Evolutionary conservation across 805 yeast genomes (phyloP), one percentile per base, ranked within the genome.

Genomic region (Myxozyma neotropica): DNA sequence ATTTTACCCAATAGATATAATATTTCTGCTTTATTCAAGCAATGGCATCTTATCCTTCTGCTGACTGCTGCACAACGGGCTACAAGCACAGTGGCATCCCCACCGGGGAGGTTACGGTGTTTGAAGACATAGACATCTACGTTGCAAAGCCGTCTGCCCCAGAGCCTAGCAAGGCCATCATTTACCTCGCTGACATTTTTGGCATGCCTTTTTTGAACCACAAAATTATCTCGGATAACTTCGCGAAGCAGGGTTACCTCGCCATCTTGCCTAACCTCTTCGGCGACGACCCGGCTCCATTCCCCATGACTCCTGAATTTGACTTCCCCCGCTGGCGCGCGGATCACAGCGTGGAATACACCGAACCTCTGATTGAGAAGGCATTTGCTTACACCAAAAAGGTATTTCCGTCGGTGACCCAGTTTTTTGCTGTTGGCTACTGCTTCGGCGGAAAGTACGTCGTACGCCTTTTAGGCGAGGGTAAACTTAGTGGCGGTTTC

Each of bases 371-470:
- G 33, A 77, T 82, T 35, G 78, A 77, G n/a, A 72, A 69, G 1
- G 85, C 80, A 68, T 67, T 86, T 59, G 61, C 68, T 1, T 63
- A 66, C 3, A 71, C 84, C 46, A 66, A 71, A 23, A 79, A 77
- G 50, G 68, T 71, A 38, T 72, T 71, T 3, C 77, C 78, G 4
- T 71, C 73, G 36, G 80, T 77, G 60, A 57, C 82, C 17, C 82
- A 80, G 58, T 39, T 53, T 26, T 61, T 61, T 51, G 80, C 82
- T 15, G 74, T 86, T 58, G 94, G 94, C n/a, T 81, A 87, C 73
- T 87, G 94, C 72, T 87, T 76, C 60, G 94, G 94, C 73, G 92
- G 87, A 27, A 86, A 83, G 70, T 83, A 76, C 63, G 82, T 81
- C 31, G 65, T 85, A 55, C 81, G 79, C 61, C 79, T 83, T 56